Evolutionary conservation across 345 rosid genomes (phyloP).

Genomic region (Eucalyptus dawsonii): DNA sequence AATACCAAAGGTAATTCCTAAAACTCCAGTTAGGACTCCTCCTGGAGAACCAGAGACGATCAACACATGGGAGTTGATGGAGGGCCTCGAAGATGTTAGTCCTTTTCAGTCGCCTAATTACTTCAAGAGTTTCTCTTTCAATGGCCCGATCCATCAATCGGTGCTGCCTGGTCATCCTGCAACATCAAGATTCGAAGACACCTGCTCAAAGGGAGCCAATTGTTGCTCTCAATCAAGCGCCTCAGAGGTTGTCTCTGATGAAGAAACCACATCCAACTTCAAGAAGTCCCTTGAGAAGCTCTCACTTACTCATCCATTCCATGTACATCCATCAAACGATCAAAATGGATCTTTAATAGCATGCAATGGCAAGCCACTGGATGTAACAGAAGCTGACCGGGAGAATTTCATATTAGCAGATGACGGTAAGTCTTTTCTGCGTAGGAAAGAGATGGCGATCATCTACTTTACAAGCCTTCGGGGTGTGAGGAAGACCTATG

Average conservation of each 20-base stretch:
- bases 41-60: constrained; percentile 95
- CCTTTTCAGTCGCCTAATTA: constrained; percentile 29
- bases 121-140: constrained; percentile 58
- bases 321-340: not conserved
- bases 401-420: not conserved
- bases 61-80: constrained; percentile 89
- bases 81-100: constrained; percentile 68
- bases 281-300: constrained; percentile 41
- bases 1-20: constrained; percentile 49
- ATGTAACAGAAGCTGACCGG: not conserved
- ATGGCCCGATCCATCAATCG: not conserved
- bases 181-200: constrained; percentile 12
- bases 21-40: constrained; percentile 62
- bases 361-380: not conserved
- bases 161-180: constrained; percentile 5
- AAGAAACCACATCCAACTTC: constrained; percentile 38
- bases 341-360: not conserved
- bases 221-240: not conserved
- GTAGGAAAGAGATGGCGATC: constrained; percentile 28
- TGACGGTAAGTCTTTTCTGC: not conserved
- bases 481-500: constrained; percentile 79
- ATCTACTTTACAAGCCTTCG: constrained; percentile 73
- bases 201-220: not conserved
- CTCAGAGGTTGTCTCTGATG: constrained; percentile 32
- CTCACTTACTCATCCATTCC: constrained; percentile 41